phyloP scores from a whole-genome alignment of 305 asterid genomes.

The Fraxinus angustifolia region DNA sequence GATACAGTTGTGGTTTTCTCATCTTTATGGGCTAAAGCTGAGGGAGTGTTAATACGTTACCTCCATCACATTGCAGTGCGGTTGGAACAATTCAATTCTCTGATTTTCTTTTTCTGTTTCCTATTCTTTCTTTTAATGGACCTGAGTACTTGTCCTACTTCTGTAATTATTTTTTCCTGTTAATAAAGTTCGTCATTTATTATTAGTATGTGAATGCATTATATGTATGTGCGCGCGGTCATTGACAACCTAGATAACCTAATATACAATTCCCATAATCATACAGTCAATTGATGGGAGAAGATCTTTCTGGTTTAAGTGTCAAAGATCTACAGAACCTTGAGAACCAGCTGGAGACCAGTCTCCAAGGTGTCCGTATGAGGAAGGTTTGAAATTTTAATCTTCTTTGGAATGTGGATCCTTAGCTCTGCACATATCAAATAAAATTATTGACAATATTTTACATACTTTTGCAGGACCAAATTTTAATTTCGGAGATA shows the following conservation, averaged over 20 bases:
- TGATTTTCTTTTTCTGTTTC: background rate
- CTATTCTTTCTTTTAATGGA: background rate
- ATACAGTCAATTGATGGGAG: slow-evolving; percentile 64
- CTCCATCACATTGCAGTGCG: background rate
- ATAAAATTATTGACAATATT: slow-evolving; percentile 16
- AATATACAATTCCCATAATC: slow-evolving; percentile 14
- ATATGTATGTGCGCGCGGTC: background rate
- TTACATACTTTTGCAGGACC: slow-evolving; percentile 43
- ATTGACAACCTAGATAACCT: background rate
- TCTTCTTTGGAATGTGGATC: background rate
- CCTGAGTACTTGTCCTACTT: background rate
- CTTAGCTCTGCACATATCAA: background rate
- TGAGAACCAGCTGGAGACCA: slow-evolving; percentile 63
- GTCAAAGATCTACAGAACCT: slow-evolving; percentile 57
- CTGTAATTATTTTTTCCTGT: background rate
- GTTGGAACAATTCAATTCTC: background rate
- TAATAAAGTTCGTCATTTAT: background rate
- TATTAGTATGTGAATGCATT: background rate
- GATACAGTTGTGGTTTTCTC: background rate
- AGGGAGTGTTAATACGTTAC: background rate
- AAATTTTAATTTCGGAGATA: slow-evolving; percentile 50
- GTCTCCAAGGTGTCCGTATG: slow-evolving; percentile 57
- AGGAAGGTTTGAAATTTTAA: slow-evolving; percentile 47
- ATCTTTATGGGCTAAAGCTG: background rate
- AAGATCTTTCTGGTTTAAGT: slow-evolving; percentile 56